Conservation (phyloP, 768 basidiomycete genomes). For the Lentinula raphanica region DNA sequence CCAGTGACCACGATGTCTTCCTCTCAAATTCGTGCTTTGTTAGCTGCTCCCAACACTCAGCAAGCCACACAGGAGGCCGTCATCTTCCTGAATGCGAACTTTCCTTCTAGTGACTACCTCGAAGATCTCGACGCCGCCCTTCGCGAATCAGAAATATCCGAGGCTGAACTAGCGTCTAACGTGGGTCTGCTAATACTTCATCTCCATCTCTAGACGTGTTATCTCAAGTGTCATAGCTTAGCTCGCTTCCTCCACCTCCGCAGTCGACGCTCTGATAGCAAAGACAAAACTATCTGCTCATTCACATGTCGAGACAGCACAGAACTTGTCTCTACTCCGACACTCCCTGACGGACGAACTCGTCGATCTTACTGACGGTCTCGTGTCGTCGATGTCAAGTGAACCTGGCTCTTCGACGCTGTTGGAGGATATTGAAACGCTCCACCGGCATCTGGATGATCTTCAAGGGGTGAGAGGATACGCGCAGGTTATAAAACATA, state of each 20-base stretch:
- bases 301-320: constrained; percentile 54
- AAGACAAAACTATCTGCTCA: constrained; percentile 44
- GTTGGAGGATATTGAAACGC: constrained; percentile 74
- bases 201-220: constrained; percentile 16
- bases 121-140: constrained; percentile 40
- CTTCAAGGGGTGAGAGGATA: constrained; percentile 74
- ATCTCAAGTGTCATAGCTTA: constrained; percentile 43
- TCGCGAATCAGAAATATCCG: constrained; percentile 32
- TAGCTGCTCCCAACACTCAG: background rate
- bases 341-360: constrained; percentile 79
- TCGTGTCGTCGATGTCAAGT: constrained; percentile 52
- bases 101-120: constrained; percentile 46
- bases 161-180: constrained; percentile 36
- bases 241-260: constrained; percentile 49
- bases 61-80: background rate
- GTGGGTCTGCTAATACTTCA: constrained; percentile 33
- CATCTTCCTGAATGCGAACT: constrained; percentile 37
- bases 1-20: background rate
- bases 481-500: constrained; percentile 66
- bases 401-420: constrained; percentile 54
- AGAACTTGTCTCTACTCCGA: constrained; percentile 69
- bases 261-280: constrained; percentile 40
- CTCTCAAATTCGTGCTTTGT: background rate
- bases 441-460: constrained; percentile 74
- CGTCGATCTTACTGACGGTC: constrained; percentile 54